Evolutionary conservation across 2,329 filamentous ascomycete species (phyloP), one percentile per base, ranked within the genome.

Genomic region (Penicillium sp.): DNA sequence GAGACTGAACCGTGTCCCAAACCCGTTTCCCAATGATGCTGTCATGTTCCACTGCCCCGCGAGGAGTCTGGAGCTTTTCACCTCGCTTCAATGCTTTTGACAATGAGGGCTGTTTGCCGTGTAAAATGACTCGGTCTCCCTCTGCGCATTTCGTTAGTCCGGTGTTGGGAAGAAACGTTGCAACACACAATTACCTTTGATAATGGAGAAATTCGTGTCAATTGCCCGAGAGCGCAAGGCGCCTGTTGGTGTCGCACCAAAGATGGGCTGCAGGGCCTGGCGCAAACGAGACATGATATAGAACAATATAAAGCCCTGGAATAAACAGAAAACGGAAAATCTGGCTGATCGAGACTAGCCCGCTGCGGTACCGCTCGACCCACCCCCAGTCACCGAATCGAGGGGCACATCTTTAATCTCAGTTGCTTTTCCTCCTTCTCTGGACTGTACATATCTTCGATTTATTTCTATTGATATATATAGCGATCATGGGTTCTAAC

Each of bases 11-110:
- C n/a, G 79, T 65, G 60, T 88, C 85, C 57, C 87, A 80, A 5
- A 82, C 69, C 39, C 74, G 72, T 58, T 80, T 82, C 38, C 87
- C 88, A 64, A 92, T 87, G 53, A 91, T 82, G 37, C 84, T 79
- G 50, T 77, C 71, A 57, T 80, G 75, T 6, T 68, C 57, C 31
- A 83, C 62, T 35, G 61, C 51, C 13, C 75, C 75, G 12, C 68
- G 65, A 40, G 68, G 68, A 34, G 68, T 64, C 50, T 73, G 65
- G 46, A 70, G 72, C 57, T 67, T 71, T 10, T 69, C 68, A 25
- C 72, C 71, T 45, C 61, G 64, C 34, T 63, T 69, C 35, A 82
- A 68, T 23, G 75, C 76, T 50, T 72, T 73, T 1, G 74, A 75
- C 39, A 82, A 68, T 18, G 71, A 64, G 4, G 70, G 69, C 25